Base-by-base conservation (phyloP, 345 rosid genomes). In the Populus tremula region DNA sequence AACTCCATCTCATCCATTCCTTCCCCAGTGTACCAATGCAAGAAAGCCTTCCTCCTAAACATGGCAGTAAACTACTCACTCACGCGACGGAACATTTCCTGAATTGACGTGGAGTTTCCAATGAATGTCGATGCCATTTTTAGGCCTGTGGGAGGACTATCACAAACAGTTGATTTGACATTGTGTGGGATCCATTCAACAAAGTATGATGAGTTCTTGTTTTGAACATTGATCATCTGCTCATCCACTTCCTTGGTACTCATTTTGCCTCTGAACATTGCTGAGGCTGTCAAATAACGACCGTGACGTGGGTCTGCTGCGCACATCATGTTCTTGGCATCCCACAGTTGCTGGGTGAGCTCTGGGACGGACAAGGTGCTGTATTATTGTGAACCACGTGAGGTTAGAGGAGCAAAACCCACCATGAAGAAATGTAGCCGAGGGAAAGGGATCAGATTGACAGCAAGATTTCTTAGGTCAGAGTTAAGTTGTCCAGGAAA, bases 1-100 rank as follows among this genome's bases (percentile, higher is more conserved):
- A 89, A 87, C 82, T 88, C 92, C 94, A 91, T 88, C 83, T 91
- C 90, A 62, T 91, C 92, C 94, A 89, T 89, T 1, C 92, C 92
- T 74, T 88, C 92, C 8, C 90, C 90, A 0, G 92, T 89, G 73
- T 88, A 91, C 92, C 90, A 87, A 54, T 89, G 92, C 87, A 88
- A 80, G 90, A 91, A 91, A 78, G 93, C 93, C 79, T 89, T 91
- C 82, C 93, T 85, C 90, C 90, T 88, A 64, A 89, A 89, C 94
- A 91, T 88, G 65, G 91, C 90, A 2, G 91, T 91, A 80, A 89
- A 91, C 66, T 86, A 87, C 68, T 84, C 87, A 8, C 87, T 84
- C 67, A 84, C 89, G 2, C 86, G 85, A 66, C 82, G 56, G 54
- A 86, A 86, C 87, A 86, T 86, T 56, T 86, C 89, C 76, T 84